Conservation (phyloP, 352 stramenopile genomes). For the Globisporangium recalcitrans region DNA sequence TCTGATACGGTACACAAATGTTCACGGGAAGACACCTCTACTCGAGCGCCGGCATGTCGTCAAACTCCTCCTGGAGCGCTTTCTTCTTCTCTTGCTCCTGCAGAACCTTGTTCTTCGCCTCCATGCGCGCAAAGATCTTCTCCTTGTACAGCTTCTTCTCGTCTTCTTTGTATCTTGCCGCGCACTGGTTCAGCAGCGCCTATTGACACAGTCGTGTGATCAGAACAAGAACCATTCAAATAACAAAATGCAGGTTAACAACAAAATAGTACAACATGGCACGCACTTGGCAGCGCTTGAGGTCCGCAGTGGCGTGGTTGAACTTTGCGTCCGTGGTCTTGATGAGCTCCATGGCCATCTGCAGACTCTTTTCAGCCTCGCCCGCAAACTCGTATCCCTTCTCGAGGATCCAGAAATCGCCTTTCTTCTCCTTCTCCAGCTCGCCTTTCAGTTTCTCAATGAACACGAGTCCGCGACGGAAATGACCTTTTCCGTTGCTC, state of each 20-base stretch:
- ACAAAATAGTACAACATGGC: background rate
- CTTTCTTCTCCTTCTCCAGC: slow-evolving; percentile 71
- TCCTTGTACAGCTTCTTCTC: slow-evolving; percentile 88
- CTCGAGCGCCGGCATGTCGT: slow-evolving; percentile 80
- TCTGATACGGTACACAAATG: background rate
- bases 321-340: slow-evolving; percentile 43
- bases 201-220: slow-evolving; percentile 19
- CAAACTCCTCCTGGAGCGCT: slow-evolving; percentile 63
- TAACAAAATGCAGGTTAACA: background rate
- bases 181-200: slow-evolving; percentile 50
- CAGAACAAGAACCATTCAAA: background rate
- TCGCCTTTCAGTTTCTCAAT: slow-evolving; percentile 79
- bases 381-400: slow-evolving; percentile 70
- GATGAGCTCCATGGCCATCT: slow-evolving; percentile 51
- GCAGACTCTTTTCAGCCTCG: slow-evolving; percentile 70
- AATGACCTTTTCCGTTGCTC: slow-evolving; percentile 68
- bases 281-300: slow-evolving; percentile 60
- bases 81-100: slow-evolving; percentile 66
- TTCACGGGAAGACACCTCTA: slow-evolving; percentile 11
- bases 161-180: slow-evolving; percentile 74
- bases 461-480: slow-evolving; percentile 72
- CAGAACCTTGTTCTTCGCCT: slow-evolving; percentile 76
- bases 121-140: slow-evolving; percentile 82
- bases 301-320: slow-evolving; percentile 44
- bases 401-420: slow-evolving; percentile 86